phyloP scores from a whole-genome alignment of 2,329 filamentous ascomycete species.

The Ophiosphaerella korrae region DNA sequence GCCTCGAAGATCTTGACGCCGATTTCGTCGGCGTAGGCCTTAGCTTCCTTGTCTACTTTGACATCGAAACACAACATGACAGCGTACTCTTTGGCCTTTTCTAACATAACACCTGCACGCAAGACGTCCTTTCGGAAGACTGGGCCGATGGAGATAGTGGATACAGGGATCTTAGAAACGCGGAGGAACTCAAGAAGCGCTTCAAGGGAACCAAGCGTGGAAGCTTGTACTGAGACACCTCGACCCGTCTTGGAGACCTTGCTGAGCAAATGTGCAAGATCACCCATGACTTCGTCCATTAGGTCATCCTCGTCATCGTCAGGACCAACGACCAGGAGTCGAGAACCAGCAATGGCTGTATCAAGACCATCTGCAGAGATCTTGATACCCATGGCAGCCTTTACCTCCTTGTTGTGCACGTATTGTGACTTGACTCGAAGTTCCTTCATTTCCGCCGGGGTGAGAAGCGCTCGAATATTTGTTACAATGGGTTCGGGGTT shows the following conservation, averaged over 20 bases:
- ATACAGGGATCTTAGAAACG: slow-evolving; percentile 94
- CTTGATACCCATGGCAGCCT: slow-evolving; percentile 97
- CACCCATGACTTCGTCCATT: slow-evolving; percentile 93
- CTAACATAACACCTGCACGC: slow-evolving; percentile 90
- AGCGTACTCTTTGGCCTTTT: slow-evolving; percentile 93
- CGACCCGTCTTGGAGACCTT: slow-evolving; percentile 90
- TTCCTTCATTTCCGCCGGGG: slow-evolving; percentile 90
- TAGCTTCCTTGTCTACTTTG: slow-evolving; percentile 97
- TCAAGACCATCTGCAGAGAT: slow-evolving; percentile 96
- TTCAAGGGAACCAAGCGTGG: slow-evolving; percentile 94
- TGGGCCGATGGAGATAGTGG: slow-evolving; percentile 95
- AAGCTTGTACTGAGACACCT: slow-evolving; percentile 96
- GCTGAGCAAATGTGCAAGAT: slow-evolving; percentile 88
- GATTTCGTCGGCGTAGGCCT: slow-evolving; percentile 86
- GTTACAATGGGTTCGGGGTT: slow-evolving; percentile 95
- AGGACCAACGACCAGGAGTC: slow-evolving; percentile 89
- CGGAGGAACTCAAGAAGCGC: slow-evolving; percentile 95
- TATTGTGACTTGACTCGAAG: slow-evolving; percentile 94
- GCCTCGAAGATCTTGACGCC: slow-evolving; percentile 98
- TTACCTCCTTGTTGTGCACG: slow-evolving; percentile 99
- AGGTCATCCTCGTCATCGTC: slow-evolving; percentile 97
- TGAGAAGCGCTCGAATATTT: slow-evolving; percentile 92
- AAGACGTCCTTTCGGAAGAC: slow-evolving; percentile 98
- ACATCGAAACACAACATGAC: slow-evolving; percentile 99
- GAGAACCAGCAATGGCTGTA: slow-evolving; percentile 92